phyloP scores from a whole-genome alignment of 2,329 filamentous ascomycete genomes.

The Alternaria brassicae region DNA sequence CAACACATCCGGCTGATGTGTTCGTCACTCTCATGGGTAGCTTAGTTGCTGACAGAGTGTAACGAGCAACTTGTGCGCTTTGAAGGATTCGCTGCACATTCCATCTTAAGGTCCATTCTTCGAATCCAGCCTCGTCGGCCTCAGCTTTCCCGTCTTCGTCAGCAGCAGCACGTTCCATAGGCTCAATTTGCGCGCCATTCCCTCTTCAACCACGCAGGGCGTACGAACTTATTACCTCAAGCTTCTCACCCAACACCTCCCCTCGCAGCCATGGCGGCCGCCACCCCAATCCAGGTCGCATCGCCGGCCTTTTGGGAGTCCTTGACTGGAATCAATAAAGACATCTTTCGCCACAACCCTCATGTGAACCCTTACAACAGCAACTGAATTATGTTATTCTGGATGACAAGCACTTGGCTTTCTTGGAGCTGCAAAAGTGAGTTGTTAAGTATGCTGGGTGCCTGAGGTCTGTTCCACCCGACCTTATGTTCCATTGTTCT shows the following conservation, averaged over 20 bases:
- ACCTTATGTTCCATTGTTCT: neutral
- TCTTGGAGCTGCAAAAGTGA: neutral
- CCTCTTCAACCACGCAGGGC: neutral
- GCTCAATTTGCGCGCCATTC: neutral
- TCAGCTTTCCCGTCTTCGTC: neutral
- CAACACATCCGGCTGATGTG: neutral
- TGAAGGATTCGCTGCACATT: accelerated
- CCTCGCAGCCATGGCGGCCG: neutral
- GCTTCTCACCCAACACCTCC: neutral
- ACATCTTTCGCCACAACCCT: neutral
- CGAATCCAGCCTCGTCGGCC: neutral
- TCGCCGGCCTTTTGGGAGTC: neutral
- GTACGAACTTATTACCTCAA: neutral
- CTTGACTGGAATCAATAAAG: neutral
- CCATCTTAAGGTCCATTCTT: neutral
- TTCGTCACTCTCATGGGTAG: neutral
- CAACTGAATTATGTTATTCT: neutral
- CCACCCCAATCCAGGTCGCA: neutral
- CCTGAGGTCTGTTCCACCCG: neutral
- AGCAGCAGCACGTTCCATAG: neutral
- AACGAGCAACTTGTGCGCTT: neutral
- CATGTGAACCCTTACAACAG: neutral
- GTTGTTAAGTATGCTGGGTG: neutral
- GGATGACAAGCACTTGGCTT: neutral
- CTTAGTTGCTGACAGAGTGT: neutral